Percentiles rank a stretch among this genome's conserved stretches.
These are phyloP conservation scores for Hypoxylon lenormandii DNA, from an alignment of 495 filamentous ascomycete species.

Conservation along the genomic window DNA sequence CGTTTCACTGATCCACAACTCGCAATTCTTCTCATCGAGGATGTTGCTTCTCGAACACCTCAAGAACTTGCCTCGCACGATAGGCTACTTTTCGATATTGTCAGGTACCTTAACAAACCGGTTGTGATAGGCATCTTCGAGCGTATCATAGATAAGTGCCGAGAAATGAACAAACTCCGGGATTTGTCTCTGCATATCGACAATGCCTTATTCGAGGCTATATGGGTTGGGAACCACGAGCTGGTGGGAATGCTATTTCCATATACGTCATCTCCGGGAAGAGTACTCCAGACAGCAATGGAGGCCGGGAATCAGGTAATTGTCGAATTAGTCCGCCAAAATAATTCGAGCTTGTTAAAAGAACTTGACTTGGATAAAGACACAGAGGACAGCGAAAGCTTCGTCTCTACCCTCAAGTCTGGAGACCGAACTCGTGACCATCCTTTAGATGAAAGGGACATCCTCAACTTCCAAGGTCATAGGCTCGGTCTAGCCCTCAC, in stretches of 20 bases:
- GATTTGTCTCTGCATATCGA: neutral
- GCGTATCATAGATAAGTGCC: slow-evolving; percentile 1
- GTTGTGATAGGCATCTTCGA: neutral
- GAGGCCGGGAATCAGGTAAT: neutral
- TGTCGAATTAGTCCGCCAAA: slow-evolving; percentile 2
- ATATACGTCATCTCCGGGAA: neutral
- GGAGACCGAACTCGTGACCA: neutral
- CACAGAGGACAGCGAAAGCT: neutral
- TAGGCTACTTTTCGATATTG: neutral
- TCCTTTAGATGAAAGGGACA: slow-evolving; percentile 3
- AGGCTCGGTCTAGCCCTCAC: neutral
- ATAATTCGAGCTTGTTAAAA: neutral
- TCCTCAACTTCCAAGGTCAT: neutral
- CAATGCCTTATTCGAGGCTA: neutral
- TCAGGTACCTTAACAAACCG: neutral
- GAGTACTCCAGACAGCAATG: neutral
- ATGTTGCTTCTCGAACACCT: neutral
- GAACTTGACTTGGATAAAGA: neutral
- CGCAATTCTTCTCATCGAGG: slow-evolving; percentile 6
- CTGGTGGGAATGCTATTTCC: slow-evolving; percentile 11
- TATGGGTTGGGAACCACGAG: neutral
- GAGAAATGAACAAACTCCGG: neutral
- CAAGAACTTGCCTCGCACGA: neutral
- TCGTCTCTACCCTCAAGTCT: neutral
- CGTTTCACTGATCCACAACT: slow-evolving; percentile 8